phyloP scores from a whole-genome alignment of 768 basidiomycete species.

The Suillus luteus region DNA sequence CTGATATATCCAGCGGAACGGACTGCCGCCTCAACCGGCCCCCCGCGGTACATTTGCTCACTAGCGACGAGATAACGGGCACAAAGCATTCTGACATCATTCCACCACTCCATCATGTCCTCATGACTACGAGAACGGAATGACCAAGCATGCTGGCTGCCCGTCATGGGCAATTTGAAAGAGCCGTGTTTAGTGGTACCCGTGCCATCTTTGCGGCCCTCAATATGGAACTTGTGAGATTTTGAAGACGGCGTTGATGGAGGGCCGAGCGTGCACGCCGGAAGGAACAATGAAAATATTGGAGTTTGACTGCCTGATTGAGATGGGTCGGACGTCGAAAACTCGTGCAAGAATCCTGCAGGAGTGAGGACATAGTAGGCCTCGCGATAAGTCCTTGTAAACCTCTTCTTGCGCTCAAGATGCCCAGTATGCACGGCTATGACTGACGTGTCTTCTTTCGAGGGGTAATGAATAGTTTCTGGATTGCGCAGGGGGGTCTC shows the following conservation, averaged over 20 bases:
- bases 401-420: constrained; percentile 94
- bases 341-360: constrained; percentile 96
- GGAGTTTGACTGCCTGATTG: constrained; percentile 54
- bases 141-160: constrained; percentile 72
- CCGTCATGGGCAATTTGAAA: constrained; percentile 41
- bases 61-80: constrained; percentile 92
- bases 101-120: constrained; percentile 99
- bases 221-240: constrained; percentile 97
- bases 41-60: constrained; percentile 89
- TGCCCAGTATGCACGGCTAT: constrained; percentile 85
- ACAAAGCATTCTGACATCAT: constrained; percentile 92
- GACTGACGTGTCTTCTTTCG: constrained; percentile 87
- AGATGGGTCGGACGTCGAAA: constrained; percentile 72
- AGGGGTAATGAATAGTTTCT: constrained; percentile 77
- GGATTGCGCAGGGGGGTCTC: constrained; percentile 92
- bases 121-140: constrained; percentile 89
- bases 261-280: constrained; percentile 93
- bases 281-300: constrained; percentile 86
- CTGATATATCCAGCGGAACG: constrained; percentile 85
- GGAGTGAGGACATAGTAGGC: constrained; percentile 92
- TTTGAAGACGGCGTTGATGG: constrained; percentile 67
- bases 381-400: constrained; percentile 84
- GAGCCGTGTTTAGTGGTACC: constrained; percentile 66
- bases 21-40: constrained; percentile 92
- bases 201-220: constrained; percentile 81